Percentiles rank a stretch among this genome's conserved stretches.
These are phyloP conservation scores for Daldinia sp. DNA, from an alignment of 2,329 filamentous ascomycete species.

Conservation along the genomic window DNA sequence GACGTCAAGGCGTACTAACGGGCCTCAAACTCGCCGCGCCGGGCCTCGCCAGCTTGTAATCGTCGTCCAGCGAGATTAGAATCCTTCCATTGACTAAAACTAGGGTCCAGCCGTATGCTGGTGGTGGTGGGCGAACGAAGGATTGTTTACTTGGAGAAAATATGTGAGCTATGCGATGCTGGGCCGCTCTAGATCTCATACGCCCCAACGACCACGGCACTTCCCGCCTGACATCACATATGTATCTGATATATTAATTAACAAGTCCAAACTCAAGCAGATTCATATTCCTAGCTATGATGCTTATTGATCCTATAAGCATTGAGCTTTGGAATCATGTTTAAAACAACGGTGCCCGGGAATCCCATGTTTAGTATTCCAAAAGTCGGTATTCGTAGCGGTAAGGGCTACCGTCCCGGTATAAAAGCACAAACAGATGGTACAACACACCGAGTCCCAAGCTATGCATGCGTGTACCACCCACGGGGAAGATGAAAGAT, in stretches of 20 bases:
- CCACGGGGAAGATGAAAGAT: neutral
- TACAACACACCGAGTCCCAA: neutral
- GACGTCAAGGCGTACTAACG: constrained; percentile 23
- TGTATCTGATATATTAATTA: neutral
- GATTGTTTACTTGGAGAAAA: constrained; percentile 30
- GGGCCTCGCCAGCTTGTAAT: constrained; percentile 10
- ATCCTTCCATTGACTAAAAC: neutral
- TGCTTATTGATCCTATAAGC: constrained; percentile 6
- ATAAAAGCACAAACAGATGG: neutral
- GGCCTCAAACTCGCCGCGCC: constrained; percentile 6
- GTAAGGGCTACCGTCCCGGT: neutral
- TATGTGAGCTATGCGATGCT: constrained; percentile 12
- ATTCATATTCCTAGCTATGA: constrained; percentile 11
- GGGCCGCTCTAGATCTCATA: constrained; percentile 2
- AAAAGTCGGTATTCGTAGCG: neutral
- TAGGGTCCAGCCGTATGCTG: constrained; percentile 9
- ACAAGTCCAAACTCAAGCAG: neutral
- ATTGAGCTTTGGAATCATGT: neutral
- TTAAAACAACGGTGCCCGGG: no score
- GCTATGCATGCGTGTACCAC: neutral
- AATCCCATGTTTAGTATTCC: neutral
- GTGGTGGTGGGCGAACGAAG: constrained; percentile 13
- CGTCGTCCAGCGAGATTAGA: neutral
- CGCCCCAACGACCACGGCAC: constrained; percentile 22
- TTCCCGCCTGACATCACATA: neutral